Percentiles rank a stretch among this genome's conserved stretches.
phyloP scores from a whole-genome alignment of 2,329 filamentous ascomycete species.

The Penicillium capsulatum region DNA sequence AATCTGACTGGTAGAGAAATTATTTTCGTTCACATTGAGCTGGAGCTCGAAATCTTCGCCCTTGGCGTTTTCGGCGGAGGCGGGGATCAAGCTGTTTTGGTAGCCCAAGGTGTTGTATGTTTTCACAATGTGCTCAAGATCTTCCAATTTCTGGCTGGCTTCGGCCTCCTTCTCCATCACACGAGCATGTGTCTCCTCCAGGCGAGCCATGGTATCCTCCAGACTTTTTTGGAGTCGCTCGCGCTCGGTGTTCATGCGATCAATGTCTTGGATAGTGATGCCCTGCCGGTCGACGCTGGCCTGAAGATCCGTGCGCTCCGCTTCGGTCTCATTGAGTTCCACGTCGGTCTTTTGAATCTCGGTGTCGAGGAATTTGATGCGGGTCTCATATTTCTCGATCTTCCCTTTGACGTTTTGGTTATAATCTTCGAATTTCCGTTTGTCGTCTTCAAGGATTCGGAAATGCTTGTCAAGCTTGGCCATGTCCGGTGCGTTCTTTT shows the following conservation, averaged over 20 bases:
- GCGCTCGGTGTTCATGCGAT: slow-evolving; percentile 94
- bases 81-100: slow-evolving; percentile 84
- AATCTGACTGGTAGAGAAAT: slow-evolving; percentile 64
- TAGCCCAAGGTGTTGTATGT: slow-evolving; percentile 93
- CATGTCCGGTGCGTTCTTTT: slow-evolving; percentile 79
- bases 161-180: slow-evolving; percentile 85
- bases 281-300: slow-evolving; percentile 86
- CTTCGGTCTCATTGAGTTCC: slow-evolving; percentile 75
- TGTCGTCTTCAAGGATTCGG: slow-evolving; percentile 91
- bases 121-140: slow-evolving; percentile 85
- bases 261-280: slow-evolving; percentile 96
- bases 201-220: slow-evolving; percentile 66
- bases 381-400: slow-evolving; percentile 80
- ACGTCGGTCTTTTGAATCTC: slow-evolving; percentile 74
- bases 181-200: slow-evolving; percentile 80
- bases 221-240: slow-evolving; percentile 88
- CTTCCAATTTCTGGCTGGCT: slow-evolving; percentile 78
- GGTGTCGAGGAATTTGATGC: slow-evolving; percentile 76
- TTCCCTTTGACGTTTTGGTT: slow-evolving; percentile 78
- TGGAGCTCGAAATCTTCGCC: slow-evolving; percentile 79
- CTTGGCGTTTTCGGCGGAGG: slow-evolving; percentile 78
- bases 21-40: slow-evolving; percentile 74
- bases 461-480: slow-evolving; percentile 82
- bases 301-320: slow-evolving; percentile 75
- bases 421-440: slow-evolving; percentile 91